phyloP scores from a whole-genome alignment of 352 stramenopile genomes.

The Pythium rishiriense region DNA sequence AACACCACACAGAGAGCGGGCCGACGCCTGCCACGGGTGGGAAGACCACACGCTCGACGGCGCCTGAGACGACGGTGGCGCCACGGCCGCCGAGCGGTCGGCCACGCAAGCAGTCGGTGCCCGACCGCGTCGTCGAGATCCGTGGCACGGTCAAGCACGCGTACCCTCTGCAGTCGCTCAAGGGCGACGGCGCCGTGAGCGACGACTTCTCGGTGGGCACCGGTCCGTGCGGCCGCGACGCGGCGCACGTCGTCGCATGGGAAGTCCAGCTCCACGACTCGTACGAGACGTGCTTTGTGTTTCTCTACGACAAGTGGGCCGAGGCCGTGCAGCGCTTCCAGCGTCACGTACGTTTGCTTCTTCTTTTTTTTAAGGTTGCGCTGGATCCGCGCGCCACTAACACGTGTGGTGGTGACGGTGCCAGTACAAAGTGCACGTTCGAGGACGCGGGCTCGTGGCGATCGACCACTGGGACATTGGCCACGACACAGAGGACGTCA shows the following conservation, averaged over 20 bases:
- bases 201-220: slow-evolving; percentile 50
- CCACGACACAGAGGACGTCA: slow-evolving; percentile 60
- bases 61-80: too few relatives aligned
- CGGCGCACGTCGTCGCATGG: slow-evolving; percentile 50
- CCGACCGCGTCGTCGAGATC: slow-evolving; percentile 28
- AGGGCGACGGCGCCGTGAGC: not conserved
- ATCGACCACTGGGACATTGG: slow-evolving; percentile 59
- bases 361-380: too few relatives aligned
- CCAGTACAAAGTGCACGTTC: slow-evolving; percentile 65
- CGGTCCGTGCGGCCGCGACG: slow-evolving; percentile 59
- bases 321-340: slow-evolving; percentile 57
- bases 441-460: slow-evolving; percentile 48
- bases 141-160: slow-evolving; percentile 52
- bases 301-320: slow-evolving; percentile 78
- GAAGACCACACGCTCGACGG: not conserved
- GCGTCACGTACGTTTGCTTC: slow-evolving; percentile 61
- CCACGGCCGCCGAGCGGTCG: slow-evolving; percentile 11
- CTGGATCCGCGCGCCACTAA: too few relatives aligned
- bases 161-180: slow-evolving; percentile 56
- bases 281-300: slow-evolving; percentile 57
- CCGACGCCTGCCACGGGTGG: too few relatives aligned
- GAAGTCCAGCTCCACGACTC: slow-evolving; percentile 48
- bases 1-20: too few relatives aligned
- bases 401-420: not conserved
- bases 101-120: slow-evolving; percentile 2